phyloP scores from a whole-genome alignment of 192 early-diverging fungal species.

The Rhizoclosmatium sp. region DNA sequence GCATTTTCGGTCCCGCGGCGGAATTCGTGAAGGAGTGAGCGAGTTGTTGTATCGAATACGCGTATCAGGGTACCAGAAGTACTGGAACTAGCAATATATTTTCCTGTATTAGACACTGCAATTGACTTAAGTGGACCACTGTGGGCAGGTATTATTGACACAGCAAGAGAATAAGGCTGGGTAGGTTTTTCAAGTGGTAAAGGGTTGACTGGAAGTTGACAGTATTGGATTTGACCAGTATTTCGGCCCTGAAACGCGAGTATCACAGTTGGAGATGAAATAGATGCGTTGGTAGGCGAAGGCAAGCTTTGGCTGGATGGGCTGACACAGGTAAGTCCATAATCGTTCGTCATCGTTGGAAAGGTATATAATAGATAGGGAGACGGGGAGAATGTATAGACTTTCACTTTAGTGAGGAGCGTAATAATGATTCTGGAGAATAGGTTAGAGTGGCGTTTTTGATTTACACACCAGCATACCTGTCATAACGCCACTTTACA shows the following conservation, averaged over 20 bases:
- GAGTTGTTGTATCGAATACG: conserved; percentile 80
- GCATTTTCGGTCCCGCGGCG: conserved; percentile 88
- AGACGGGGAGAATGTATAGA: conserved; percentile 74
- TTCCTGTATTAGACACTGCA: conserved; percentile 78
- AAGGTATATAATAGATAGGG: conserved; percentile 81
- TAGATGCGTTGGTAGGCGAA: conserved; percentile 40
- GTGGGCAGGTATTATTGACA: conserved; percentile 86
- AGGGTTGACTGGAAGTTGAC: conserved; percentile 59
- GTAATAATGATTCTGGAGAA: conserved; percentile 74
- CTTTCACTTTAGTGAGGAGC: conserved; percentile 77
- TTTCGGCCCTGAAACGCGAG: conserved; percentile 85
- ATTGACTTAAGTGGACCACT: conserved; percentile 77
- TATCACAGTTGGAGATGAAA: conserved; percentile 10
- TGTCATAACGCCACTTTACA: conserved; percentile 79
- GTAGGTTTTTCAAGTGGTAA: conserved; percentile 25
- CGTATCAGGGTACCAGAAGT: conserved; percentile 92
- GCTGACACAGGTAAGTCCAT: conserved; percentile 78
- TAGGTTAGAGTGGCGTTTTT: not conserved
- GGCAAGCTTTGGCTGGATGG: conserved; percentile 53
- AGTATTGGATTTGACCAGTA: conserved; percentile 86
- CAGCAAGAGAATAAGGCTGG: conserved; percentile 50
- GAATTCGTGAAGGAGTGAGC: conserved; percentile 82
- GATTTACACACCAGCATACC: conserved; percentile 46
- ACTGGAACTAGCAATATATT: conserved; percentile 83
- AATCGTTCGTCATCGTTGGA: conserved; percentile 85